phyloP scores from a whole-genome alignment of 306 rosid species.

The Dryas alaskensis region DNA sequence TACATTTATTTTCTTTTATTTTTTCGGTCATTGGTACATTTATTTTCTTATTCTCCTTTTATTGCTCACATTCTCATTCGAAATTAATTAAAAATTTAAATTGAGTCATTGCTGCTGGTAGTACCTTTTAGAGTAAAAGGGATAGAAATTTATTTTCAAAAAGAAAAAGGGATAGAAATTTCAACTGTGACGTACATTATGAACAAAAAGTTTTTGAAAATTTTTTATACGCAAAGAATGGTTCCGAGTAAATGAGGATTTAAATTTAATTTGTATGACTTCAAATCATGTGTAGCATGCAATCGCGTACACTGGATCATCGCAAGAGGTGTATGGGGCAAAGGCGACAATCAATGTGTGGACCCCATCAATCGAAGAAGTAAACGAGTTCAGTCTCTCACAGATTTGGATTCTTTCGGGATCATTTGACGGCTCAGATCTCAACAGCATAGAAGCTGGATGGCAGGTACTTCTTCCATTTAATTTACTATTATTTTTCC shows the following conservation, averaged over 20 bases:
- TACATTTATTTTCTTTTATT: too few species aligned
- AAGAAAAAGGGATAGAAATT: too few species aligned
- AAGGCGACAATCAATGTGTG: slow-evolving; percentile 89
- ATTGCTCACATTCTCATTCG: too few species aligned
- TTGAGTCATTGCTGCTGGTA: too few species aligned
- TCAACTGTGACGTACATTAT: too few species aligned
- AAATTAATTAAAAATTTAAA: too few species aligned
- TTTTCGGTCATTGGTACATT: too few species aligned
- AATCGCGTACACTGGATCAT: slow-evolving; percentile 70
- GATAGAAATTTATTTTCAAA: too few species aligned
- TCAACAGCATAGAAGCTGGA: slow-evolving; percentile 97
- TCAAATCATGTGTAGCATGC: slow-evolving; percentile 55
- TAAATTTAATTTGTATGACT: neutral
- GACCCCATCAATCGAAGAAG: slow-evolving; percentile 75
- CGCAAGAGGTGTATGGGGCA: slow-evolving; percentile 74
- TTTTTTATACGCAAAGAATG: too few species aligned
- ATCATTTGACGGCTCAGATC: slow-evolving; percentile 91
- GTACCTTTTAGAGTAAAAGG: too few species aligned
- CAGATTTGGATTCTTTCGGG: slow-evolving; percentile 93
- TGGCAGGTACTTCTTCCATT: slow-evolving; percentile 82
- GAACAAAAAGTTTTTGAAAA: too few species aligned
- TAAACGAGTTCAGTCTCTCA: slow-evolving; percentile 84
- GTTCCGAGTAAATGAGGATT: neutral
- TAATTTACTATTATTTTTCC: neutral
- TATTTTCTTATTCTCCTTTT: too few species aligned